Evolutionary conservation across 108 stramenopile genomes (phyloP), one percentile per base, ranked within the genome.

Genomic region (Mediolabrus comicus): DNA sequence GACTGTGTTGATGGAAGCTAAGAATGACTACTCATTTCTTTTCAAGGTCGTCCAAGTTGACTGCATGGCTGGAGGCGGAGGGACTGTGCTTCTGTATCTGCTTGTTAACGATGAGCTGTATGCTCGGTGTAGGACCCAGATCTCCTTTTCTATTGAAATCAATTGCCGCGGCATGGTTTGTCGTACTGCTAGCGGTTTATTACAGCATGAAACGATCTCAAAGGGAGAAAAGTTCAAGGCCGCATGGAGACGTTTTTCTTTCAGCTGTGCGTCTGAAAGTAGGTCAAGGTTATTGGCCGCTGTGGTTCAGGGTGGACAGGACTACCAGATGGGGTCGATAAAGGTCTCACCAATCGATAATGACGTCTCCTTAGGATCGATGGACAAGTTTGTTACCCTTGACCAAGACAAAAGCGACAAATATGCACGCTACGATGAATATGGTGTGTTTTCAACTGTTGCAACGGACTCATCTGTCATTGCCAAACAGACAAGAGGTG

Each of bases 211-310:
- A 65, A 82, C 85, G 4, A 56, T 86, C 17, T 79, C 85, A 8
- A 90, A 90, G 59, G 84, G 84, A 13, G 82, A 87, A 53, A 87
- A 86, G 79, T 90, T 90, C 60, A 69, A 90, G 59, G 88, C 88
- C 9, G 82, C 86, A 2, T 90, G 88, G 88, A 51, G 88, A 39
- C 83, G 83, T 46, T 90, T 80, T 28, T 24, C 67, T 19, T 17
- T 59, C 1, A 35, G 36, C 13, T 81, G 78, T 60, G 52, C 10
- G 19, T 34, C 34, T 9, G 85, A 84, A 51, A 65, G 22, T 17
- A 74, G 81, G 35, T 81, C 88, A 0, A 74, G 86, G 14, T 52
- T 89, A 16, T 49, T 89, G 43, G 58, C 73, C 43, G 88, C 84
- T 29, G 38, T 89, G 0, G 79, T 73, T 41, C 86, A 89, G 69